phyloP scores from a whole-genome alignment of 2,329 filamentous ascomycete genomes.

The Xylariaceae sp. region DNA sequence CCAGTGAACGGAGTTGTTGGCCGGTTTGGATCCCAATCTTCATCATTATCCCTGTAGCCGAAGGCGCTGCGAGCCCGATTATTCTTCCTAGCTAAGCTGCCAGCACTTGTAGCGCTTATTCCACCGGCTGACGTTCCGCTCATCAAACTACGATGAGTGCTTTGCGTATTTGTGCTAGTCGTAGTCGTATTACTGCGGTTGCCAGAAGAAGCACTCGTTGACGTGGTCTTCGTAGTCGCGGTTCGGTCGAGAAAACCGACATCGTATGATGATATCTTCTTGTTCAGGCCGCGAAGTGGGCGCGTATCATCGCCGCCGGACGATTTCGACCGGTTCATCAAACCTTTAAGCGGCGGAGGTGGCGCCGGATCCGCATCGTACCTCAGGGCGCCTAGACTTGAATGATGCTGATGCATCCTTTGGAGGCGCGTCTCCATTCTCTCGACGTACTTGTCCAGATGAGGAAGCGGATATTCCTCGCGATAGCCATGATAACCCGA shows the following conservation, averaged over 20 bases:
- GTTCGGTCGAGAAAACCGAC: conserved; percentile 70
- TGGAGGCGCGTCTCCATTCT: conserved; percentile 82
- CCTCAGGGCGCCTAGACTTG: conserved; percentile 38
- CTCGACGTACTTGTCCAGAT: conserved; percentile 81
- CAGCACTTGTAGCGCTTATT: conserved; percentile 92
- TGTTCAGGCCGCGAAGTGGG: conserved; percentile 46
- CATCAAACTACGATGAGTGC: conserved; percentile 84
- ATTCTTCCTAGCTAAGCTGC: conserved; percentile 79
- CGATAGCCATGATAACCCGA: conserved; percentile 39
- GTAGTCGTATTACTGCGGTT: conserved; percentile 63
- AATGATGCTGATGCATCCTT: conserved; percentile 60
- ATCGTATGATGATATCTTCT: conserved; percentile 74
- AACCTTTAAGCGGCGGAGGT: conserved; percentile 43
- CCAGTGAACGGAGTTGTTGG: conserved; percentile 66
- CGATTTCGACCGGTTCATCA: conserved; percentile 53
- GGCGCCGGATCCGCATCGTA: conserved; percentile 29
- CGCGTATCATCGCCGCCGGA: conserved; percentile 44
- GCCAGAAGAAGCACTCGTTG: conserved; percentile 70
- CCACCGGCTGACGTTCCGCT: conserved; percentile 85
- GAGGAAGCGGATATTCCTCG: conserved; percentile 56
- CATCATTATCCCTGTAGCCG: conserved; percentile 49
- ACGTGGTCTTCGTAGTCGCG: conserved; percentile 81
- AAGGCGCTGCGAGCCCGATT: conserved; percentile 59
- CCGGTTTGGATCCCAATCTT: conserved; percentile 45
- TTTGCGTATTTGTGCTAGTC: conserved; percentile 64